Base-by-base conservation (phyloP, 495 filamentous ascomycete species). In the Talaromyces liani region DNA sequence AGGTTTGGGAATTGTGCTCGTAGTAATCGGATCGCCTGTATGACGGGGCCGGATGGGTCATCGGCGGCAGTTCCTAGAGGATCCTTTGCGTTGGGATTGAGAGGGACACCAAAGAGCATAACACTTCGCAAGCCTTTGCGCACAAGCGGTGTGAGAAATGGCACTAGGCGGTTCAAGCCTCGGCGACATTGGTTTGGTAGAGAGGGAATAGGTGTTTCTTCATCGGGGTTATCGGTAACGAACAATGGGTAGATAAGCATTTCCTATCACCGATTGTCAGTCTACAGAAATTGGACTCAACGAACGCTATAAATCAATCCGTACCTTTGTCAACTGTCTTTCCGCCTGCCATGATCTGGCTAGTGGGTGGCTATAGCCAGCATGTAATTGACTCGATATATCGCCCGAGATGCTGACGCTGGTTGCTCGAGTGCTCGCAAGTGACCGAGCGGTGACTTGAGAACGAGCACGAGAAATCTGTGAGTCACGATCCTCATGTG, bases 241-340 rank as follows among this genome's bases (percentile, higher is more conserved):
- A 98, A 98, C 51, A 98, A 83, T 2, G 94, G 94, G 74, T 95
- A 97, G 60, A 98, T 96, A 67, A 98, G 85, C 93, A 98, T 98
- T 34, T 92, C 92, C 93, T 96, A 67, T 3, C 49, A 18, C 20
- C 22, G 25, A 58, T 63, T 18, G 33, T 41, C 22, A 24, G 33
- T 60, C 7, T 47, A n/a, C 4, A 18, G 10, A 14, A 39, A 10
- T 47, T 3, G n/a, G 16, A n/a, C 41, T 47, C 41, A 18, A 47
- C 41, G 9, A 47, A 18, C n/a, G 16, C 6, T 47, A 6, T 47
- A n/a, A 12, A 24, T 53, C 7, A 24, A 14, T 24, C 22, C 47
- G 41, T 27, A 92, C 93, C 86, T 98, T 98, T 20, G 95, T 98
- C 70, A 98, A 84, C 82, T 98, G 93, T 57, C 92, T 84, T 77